A percentile compares a stretch with the other conserved stretches of the same genome.
Conservation (phyloP, 2,329 filamentous ascomycete genomes). For the Colletotrichum agaves region DNA sequence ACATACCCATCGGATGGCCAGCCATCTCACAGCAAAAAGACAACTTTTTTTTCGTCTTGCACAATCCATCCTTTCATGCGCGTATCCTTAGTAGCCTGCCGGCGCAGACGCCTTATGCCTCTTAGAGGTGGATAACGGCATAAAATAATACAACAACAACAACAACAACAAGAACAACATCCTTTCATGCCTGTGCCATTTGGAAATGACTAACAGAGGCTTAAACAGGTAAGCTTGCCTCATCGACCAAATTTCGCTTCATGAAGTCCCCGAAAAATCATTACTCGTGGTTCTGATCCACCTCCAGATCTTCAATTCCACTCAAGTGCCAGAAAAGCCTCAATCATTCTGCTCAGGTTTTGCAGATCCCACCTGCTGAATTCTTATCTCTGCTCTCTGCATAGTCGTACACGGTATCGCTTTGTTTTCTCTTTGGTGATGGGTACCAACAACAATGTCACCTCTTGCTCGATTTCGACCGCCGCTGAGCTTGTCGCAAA, state of each 20-base stretch:
- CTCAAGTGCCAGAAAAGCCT: background rate
- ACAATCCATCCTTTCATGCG: background rate
- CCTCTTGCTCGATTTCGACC: background rate
- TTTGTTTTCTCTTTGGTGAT: background rate
- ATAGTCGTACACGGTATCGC: background rate
- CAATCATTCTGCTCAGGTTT: background rate
- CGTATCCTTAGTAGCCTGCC: too few relatives aligned
- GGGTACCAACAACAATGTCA: background rate
- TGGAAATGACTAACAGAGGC: background rate
- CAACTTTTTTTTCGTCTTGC: background rate
- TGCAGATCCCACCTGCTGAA: too few relatives aligned
- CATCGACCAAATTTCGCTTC: slow-evolving; percentile 6
- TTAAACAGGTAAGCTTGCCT: background rate
- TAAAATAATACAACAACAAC: too few relatives aligned
- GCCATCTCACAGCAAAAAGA: slow-evolving; percentile 10
- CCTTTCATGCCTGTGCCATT: background rate
- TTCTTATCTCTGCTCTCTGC: background rate
- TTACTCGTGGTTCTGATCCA: slow-evolving; percentile 9
- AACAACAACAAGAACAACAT: too few relatives aligned
- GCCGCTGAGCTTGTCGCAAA: slow-evolving; percentile 1
- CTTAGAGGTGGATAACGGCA: too few relatives aligned
- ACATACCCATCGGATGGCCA: slow-evolving; percentile 14
- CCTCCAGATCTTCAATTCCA: slow-evolving; percentile 4
- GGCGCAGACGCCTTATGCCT: too few relatives aligned
- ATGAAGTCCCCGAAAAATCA: background rate